Evolutionary conservation across 805 yeast genomes (phyloP).

Genomic region (Sugiyamaella qingdaonensis): DNA sequence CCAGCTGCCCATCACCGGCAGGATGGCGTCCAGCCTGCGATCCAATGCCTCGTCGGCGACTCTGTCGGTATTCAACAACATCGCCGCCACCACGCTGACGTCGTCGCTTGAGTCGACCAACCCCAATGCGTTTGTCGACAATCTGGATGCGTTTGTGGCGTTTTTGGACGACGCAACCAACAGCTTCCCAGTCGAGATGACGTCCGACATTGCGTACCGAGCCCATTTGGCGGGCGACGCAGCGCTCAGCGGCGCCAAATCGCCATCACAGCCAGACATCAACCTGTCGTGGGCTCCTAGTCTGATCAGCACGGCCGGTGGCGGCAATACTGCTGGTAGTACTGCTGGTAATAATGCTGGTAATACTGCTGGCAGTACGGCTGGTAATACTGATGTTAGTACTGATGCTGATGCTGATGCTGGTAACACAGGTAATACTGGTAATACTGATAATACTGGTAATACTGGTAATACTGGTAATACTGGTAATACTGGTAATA

Average conservation of each 20-base stretch:
- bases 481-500: no score
- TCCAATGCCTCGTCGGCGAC: constrained; percentile 22
- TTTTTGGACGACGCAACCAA: constrained; percentile 14
- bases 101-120: background rate
- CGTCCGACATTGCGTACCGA: background rate
- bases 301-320: no score
- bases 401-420: no score
- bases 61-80: constrained; percentile 20
- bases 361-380: no score
- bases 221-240: background rate
- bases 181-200: constrained; percentile 4
- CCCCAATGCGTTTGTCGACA: constrained; percentile 6
- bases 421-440: background rate
- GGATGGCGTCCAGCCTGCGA: constrained; percentile 27
- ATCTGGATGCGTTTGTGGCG: constrained; percentile 7
- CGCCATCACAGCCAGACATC: background rate
- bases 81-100: constrained; percentile 13
- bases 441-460: background rate
- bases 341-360: no score
- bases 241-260: background rate
- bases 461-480: no score
- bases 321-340: no score
- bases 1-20: background rate
- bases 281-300: no score
- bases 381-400: no score